Base-by-base conservation (phyloP, 2,329 filamentous ascomycete genomes). In the Lasiodiplodia sp. region DNA sequence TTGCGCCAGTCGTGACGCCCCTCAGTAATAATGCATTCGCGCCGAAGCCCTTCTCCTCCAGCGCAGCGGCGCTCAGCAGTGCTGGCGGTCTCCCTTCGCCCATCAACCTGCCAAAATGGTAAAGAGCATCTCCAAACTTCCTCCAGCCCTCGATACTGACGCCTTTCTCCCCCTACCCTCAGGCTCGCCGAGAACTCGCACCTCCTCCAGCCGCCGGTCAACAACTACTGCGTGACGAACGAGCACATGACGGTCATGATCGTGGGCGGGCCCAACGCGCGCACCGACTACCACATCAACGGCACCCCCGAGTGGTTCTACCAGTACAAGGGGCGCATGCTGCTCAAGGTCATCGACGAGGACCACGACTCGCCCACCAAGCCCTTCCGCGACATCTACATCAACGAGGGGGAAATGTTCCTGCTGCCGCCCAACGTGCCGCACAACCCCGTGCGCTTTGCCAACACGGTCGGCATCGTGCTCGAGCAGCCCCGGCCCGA, bases 221-320 rank as follows among this genome's bases (percentile, higher is more conserved):
- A 97, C 84, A 98, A 98, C 84, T 96, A 96, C 85, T 97, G 94
- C 83, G 93, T 98, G 76, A 97, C 97, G 84, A 92, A 97, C 78
- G 87, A 92, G 67, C 87, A 88, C 76, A 88, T 95, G 69, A 94
- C 91, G 52, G 91, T 96, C 77, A 96, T 96, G 92, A 94, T 97
- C 75, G 94, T 99, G 71, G 96, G 96, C 78, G 96, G 96, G 14
- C 96, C 96, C 76, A 98, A 98, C 81, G 93, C 93, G 70, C 90
- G 96, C 72, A 97, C 94, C 68, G 96, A 98, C 85, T 99, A 97
- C 85, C 96, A 98, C 86, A 95, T 98, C 87, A 98, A 98, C 86
- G 85, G 89, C 75, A 98, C 95, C 0, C 90, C 96, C 14, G 96
- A 98, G 81, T 98, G 94, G 91, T 99, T 98, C 88, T 98, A 96